phyloP scores from a whole-genome alignment of 495 filamentous ascomycete genomes.

The Parmelia sp. region DNA sequence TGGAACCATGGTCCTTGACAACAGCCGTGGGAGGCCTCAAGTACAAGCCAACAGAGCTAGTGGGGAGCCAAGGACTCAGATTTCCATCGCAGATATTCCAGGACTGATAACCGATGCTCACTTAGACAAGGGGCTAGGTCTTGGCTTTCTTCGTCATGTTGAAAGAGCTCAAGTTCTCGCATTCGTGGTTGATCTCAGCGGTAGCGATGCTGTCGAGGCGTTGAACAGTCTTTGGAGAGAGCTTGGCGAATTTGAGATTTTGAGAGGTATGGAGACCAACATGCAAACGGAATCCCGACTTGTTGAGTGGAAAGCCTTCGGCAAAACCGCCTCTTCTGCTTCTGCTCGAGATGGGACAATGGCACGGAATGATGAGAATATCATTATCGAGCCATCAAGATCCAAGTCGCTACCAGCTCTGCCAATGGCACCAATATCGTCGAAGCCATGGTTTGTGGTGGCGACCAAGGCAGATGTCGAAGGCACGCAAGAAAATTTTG shows the following conservation, averaged over 20 bases:
- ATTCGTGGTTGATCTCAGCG: slow-evolving; percentile 83
- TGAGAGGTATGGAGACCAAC: slow-evolving; percentile 55
- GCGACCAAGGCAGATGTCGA: slow-evolving; percentile 90
- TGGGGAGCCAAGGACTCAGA: slow-evolving; percentile 53
- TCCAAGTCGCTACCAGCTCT: slow-evolving; percentile 18
- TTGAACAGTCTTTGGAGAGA: slow-evolving; percentile 82
- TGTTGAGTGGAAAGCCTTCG: slow-evolving; percentile 24
- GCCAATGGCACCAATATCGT: slow-evolving; percentile 57
- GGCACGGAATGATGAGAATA: slow-evolving; percentile 25
- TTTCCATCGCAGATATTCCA: slow-evolving; percentile 94
- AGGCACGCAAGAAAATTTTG: slow-evolving; percentile 71
- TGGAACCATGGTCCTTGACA: slow-evolving; percentile 86
- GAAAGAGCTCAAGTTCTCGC: slow-evolving; percentile 88
- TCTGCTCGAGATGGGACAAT: slow-evolving; percentile 6
- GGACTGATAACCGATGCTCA: slow-evolving; percentile 87
- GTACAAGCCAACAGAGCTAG: slow-evolving; percentile 36
- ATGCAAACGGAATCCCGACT: slow-evolving; percentile 39
- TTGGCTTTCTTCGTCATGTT: slow-evolving; percentile 88
- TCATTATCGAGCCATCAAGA: slow-evolving; percentile 33
- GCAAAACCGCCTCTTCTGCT: slow-evolving; percentile 11
- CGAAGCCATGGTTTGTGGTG: slow-evolving; percentile 95
- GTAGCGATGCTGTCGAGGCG: slow-evolving; percentile 68
- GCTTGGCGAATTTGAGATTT: slow-evolving; percentile 74
- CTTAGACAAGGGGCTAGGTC: slow-evolving; percentile 82
- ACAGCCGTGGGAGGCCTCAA: slow-evolving; percentile 63